These are phyloP conservation scores for Onygenales sp. DNA, from an alignment of 2,329 filamentous ascomycete genomes.

Conservation along the genomic window DNA sequence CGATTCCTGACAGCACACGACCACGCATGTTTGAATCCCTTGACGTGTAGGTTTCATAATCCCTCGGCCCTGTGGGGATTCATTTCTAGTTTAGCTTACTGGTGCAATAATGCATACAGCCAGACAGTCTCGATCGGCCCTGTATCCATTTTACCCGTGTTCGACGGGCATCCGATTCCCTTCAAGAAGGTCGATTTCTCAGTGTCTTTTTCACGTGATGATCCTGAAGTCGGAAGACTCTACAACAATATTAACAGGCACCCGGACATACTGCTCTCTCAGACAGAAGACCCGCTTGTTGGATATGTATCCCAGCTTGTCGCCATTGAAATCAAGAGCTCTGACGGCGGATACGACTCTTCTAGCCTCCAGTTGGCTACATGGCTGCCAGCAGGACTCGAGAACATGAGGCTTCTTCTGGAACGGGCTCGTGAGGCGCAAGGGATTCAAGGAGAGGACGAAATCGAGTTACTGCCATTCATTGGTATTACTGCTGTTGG, in stretches of 20 bases:
- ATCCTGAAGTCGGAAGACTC: background rate
- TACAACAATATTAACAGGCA: background rate
- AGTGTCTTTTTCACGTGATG: background rate
- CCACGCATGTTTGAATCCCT: background rate
- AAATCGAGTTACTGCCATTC: background rate
- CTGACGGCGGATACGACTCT: background rate
- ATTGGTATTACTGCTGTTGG: background rate
- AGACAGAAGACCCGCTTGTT: background rate
- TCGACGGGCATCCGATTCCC: background rate
- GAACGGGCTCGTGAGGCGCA: background rate
- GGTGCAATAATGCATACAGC: background rate
- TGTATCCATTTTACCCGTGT: background rate
- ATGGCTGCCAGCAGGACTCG: background rate
- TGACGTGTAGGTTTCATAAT: background rate
- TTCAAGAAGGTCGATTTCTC: background rate
- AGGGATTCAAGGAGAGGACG: background rate
- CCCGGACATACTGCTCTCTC: background rate
- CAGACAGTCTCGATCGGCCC: background rate
- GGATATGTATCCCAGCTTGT: background rate
- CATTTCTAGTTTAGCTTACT: background rate
- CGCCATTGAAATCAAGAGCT: background rate
- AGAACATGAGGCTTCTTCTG: background rate
- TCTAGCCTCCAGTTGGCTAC: background rate
- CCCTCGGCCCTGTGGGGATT: background rate
- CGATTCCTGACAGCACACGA: no score